Base-by-base conservation (phyloP, 2,329 filamentous ascomycete genomes). In the Alternaria arbusti region DNA sequence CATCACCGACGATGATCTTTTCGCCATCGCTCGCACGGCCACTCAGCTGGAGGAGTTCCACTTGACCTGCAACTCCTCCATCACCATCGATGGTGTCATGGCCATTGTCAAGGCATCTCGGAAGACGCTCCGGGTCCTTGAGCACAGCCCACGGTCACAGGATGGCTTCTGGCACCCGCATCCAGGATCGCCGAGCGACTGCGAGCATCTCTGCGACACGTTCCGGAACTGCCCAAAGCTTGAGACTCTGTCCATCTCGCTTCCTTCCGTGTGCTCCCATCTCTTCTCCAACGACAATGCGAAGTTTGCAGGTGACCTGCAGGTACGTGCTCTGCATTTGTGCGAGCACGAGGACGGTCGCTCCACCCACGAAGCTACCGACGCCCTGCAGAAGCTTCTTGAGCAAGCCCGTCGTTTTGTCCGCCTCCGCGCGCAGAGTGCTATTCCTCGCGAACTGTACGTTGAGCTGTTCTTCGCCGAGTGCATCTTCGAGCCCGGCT, bases 41-140 rank as follows among this genome's bases (percentile, higher is more conserved):
- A 84, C 80, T 2, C 80, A 80, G 50, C 82, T 87, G 22, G 81
- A 85, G 65, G 84, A 85, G 63, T 83, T 87, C 50, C 84, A 87
- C 72, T 76, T 87, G 67, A 86, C 85, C 9, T 85, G 85, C 68
- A 82, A 85, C 56, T 84, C 83, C 17, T 85, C 84, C 57, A 81
- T 86, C 66, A 83, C 84, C 22, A 85, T 86, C 45, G 82, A 85
- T 40, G 82, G 84, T 50, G 82, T 87, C 64, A 83, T 86, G 71
- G 82, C 84, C 22, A 79, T 87, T 23, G 82, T 86, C 56, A 83
- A 83, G 70, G 81, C 84, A 23, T 85, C 84, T 3, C 78, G 78
- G 62, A 70, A 76, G 51, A 85, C 84, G 8, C 76, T 86, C 15
- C 81, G 82, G 54, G 83, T 86, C 47, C 79, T 86, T 23, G 84